Evolutionary conservation across 257 asterid genomes (phyloP).

Genomic region (Petunia secreta): DNA sequence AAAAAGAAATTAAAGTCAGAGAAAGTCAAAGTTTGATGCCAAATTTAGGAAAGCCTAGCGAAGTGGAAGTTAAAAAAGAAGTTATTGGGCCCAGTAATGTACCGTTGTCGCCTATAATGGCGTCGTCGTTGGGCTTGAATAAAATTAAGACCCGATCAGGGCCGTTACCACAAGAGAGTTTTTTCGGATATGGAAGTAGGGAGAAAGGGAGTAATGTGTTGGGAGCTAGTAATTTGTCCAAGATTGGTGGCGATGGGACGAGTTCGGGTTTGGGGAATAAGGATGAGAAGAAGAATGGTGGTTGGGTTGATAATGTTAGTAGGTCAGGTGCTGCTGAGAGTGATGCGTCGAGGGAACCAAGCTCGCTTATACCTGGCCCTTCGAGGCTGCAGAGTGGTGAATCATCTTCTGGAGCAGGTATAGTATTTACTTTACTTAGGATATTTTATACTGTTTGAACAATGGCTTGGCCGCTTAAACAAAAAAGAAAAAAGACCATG

Average conservation of each 20-base stretch:
- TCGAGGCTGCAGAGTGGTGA: slow-evolving; percentile 80
- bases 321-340: slow-evolving; percentile 77
- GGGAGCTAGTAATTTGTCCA: slow-evolving; percentile 86
- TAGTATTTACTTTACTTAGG: not conserved
- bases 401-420: slow-evolving; percentile 85
- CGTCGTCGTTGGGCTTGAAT: slow-evolving; percentile 92
- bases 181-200: slow-evolving; percentile 70
- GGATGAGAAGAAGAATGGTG: slow-evolving; percentile 38
- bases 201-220: slow-evolving; percentile 64
- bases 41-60: slow-evolving; percentile 35
- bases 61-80: slow-evolving; percentile 32
- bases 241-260: slow-evolving; percentile 51
- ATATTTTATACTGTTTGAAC: no score
- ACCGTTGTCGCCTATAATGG: slow-evolving; percentile 84
- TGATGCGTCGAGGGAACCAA: slow-evolving; percentile 74
- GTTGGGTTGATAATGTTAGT: slow-evolving; percentile 54
- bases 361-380: slow-evolving; percentile 65
- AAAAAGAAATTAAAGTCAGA: slow-evolving; percentile 53
- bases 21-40: slow-evolving; percentile 35
- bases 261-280: slow-evolving; percentile 34
- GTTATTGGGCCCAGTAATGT: no score
- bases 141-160: slow-evolving; percentile 99
- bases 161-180: slow-evolving; percentile 98
- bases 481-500: no score
- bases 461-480: no score